These are phyloP conservation scores for Taphrina flavorubra DNA, from an alignment of 1,139 yeast genomes.

Conservation along the genomic window DNA sequence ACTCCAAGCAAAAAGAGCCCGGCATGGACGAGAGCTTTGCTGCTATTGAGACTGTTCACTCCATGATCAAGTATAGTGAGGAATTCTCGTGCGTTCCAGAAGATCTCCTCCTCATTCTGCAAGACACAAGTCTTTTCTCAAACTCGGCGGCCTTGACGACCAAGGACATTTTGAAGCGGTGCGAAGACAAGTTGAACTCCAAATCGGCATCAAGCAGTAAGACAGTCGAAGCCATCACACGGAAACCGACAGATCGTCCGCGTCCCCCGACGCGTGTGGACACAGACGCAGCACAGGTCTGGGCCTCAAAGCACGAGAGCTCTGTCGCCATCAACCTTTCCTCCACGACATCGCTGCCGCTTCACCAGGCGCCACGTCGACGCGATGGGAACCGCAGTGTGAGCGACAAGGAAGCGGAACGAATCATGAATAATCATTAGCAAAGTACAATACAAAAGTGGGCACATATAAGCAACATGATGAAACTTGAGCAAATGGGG, in stretches of 20 bases:
- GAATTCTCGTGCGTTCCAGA: slow-evolving; percentile 79
- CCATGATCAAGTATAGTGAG: slow-evolving; percentile 81
- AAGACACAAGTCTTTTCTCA: slow-evolving; percentile 48
- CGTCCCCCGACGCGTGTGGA: slow-evolving; percentile 33
- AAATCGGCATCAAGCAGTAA: slow-evolving; percentile 29
- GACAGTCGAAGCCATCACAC: slow-evolving; percentile 38
- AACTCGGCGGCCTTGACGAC: slow-evolving; percentile 48
- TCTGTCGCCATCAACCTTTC: slow-evolving; percentile 21
- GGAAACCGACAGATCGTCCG: slow-evolving; percentile 28
- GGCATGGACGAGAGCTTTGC: slow-evolving; percentile 82
- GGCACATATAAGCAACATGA: slow-evolving; percentile 16
- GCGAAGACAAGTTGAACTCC: slow-evolving; percentile 44
- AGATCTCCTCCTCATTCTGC: slow-evolving; percentile 53
- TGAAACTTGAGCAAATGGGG: not conserved
- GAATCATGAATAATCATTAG: slow-evolving; percentile 19
- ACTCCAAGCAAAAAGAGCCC: slow-evolving; percentile 56
- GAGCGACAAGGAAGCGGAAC: slow-evolving; percentile 31
- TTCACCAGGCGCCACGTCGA: slow-evolving; percentile 12
- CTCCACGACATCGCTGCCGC: slow-evolving; percentile 21
- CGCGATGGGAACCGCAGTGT: slow-evolving; percentile 15
- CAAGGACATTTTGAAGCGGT: slow-evolving; percentile 50
- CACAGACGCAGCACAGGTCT: slow-evolving; percentile 29
- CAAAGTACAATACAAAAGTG: slow-evolving; percentile 7
- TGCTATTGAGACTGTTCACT: slow-evolving; percentile 89
- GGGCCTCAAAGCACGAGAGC: slow-evolving; percentile 29